phyloP scores from a whole-genome alignment of 2,329 filamentous ascomycete species.

The Pyrenochaeta sp. region DNA sequence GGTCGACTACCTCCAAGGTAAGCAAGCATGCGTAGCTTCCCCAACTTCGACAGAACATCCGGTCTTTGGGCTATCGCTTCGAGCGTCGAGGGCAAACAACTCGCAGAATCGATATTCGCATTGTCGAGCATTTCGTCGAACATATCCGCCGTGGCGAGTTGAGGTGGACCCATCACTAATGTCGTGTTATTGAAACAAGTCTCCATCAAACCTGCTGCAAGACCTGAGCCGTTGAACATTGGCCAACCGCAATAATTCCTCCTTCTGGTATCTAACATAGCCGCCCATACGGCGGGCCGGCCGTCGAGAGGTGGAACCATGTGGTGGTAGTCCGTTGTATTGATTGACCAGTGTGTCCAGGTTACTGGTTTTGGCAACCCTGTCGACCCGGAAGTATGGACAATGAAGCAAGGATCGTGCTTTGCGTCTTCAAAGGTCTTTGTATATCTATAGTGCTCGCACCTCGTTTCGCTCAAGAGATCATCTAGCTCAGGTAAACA shows the following conservation, averaged over 20 bases:
- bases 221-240: conserved; percentile 27
- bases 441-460: conserved; percentile 27
- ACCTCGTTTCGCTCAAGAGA: conserved; percentile 23
- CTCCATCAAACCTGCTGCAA: conserved; percentile 19
- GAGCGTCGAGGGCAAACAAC: conserved; percentile 25
- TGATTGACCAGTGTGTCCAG: conserved; percentile 33
- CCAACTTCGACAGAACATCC: conserved; percentile 24
- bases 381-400: conserved; percentile 50
- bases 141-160: conserved; percentile 15
- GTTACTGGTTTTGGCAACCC: conserved; percentile 49
- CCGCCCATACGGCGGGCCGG: conserved; percentile 23
- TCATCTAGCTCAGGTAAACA: conserved; percentile 35
- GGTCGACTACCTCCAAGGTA: conserved; percentile 27
- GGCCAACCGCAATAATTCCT: conserved; percentile 27
- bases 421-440: conserved; percentile 40
- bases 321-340: conserved; percentile 25
- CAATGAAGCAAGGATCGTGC: conserved; percentile 39
- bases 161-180: conserved; percentile 29
- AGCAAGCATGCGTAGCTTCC: conserved; percentile 23
- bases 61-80: conserved; percentile 28
- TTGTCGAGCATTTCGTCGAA: conserved; percentile 26
- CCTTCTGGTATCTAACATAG: conserved; percentile 9
- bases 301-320: conserved; percentile 25
- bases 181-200: conserved; percentile 23
- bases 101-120: conserved; percentile 25